Conservation (phyloP, 129 eudicot genomes). For the Solidago caesia region DNA sequence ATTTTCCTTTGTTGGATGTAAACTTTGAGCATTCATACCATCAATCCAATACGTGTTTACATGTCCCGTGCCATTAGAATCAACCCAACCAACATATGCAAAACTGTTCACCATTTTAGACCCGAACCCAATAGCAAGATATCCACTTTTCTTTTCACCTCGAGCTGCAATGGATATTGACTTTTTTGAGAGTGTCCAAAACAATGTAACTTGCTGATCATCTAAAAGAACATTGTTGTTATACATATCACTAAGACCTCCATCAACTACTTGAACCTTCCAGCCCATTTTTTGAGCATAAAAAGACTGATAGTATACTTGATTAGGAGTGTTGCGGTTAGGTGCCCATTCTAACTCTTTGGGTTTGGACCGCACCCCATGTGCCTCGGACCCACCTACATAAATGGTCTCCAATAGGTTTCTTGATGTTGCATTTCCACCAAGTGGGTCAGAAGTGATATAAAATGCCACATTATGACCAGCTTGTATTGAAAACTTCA, state of each 20-base stretch:
- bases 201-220: constrained; percentile 85
- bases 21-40: constrained; percentile 53
- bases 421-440: constrained; percentile 87
- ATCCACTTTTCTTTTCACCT: constrained; percentile 85
- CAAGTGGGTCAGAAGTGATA: constrained; percentile 84
- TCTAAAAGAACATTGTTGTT: constrained; percentile 80
- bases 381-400: constrained; percentile 77
- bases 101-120: constrained; percentile 80
- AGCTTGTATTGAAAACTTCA: constrained; percentile 85
- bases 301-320: constrained; percentile 77
- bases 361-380: constrained; percentile 84
- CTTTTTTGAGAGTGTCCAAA: constrained; percentile 75
- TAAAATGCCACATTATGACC: constrained; percentile 94
- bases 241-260: constrained; percentile 89
- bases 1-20: constrained; percentile 76
- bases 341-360: constrained; percentile 74
- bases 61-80: constrained; percentile 66
- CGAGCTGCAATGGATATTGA: constrained; percentile 91
- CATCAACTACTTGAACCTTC: constrained; percentile 94
- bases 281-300: constrained; percentile 84
- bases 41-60: constrained; percentile 82
- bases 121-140: constrained; percentile 93
- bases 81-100: constrained; percentile 94
- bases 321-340: constrained; percentile 78
- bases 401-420: constrained; percentile 68